Evolutionary conservation across 345 rosid species (phyloP), one percentile per base, ranked within the genome.

Genomic region (Turnera subulata): DNA sequence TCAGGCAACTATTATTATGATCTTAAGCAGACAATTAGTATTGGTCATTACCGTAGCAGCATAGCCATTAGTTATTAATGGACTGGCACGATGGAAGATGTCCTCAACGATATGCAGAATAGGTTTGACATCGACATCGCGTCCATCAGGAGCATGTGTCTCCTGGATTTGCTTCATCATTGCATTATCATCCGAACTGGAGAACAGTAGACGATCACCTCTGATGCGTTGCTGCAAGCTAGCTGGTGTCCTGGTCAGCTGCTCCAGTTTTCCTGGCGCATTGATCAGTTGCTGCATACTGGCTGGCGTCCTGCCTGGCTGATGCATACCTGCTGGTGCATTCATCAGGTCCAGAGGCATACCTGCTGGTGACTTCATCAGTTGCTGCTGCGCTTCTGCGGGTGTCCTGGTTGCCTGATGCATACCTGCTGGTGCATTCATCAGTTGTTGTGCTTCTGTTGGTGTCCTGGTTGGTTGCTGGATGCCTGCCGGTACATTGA

Each of bases 51-150:
- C 84, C 80, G 55, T 37, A 12, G 38, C 45, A 56, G 59, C 55
- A 43, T 5, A 17, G 50, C 37, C 58, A 64, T 70, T 76, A 23
- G 67, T 44, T 58, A 61, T 58, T n/a, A n/a, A n/a, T 11, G 83
- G 79, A 57, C 68, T 59, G 50, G 88, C 72, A 21, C 74, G 81
- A 47, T 67, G 71, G 50, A 89, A 85, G 42, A 89, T 86, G 71
- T 82, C 88, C 64, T 89, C 83, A 58, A 81, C 81, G 18, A 89
- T 58, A n/a, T 37, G 50, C 59, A 89, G 82, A 59, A 89, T 82
- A 24, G 88, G 75, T 50, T 60, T 80, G 75, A 81, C 86, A 44
- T 89, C 79, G 24, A 84, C 64, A 53, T 55, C 76, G 12, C 70
- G 29, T 55, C 80, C 91, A 43, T 84, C 95, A 15, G 91, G 97